Evolutionary conservation across 257 asterid species (phyloP), one percentile per base, ranked within the genome.

Genomic region (Rhazya stricta): DNA sequence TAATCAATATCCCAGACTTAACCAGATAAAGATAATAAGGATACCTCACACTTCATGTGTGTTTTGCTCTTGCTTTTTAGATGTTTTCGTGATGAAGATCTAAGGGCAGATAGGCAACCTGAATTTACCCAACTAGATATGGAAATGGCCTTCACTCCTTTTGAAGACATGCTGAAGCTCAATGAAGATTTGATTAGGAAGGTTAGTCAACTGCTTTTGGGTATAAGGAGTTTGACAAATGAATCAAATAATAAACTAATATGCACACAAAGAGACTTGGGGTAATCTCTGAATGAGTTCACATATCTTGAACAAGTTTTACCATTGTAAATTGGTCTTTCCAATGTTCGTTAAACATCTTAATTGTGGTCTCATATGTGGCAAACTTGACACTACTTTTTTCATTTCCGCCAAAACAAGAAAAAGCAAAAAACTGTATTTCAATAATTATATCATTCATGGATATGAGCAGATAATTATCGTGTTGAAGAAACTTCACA

Each of bases 41-140:
- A 36, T 19, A 8, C n/a, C 46, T 65, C 37, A 4, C 30, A 8
- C 46, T 18, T 19, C 19, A n/a, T 39, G 32, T 37, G 8, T 21
- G n/a, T 66, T 72, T 51, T 77, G 41, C 39, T 74, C 67, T 72
- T 86, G 53, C 76, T 76, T 48, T 83, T 74, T 91, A 91, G 99
- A 81, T 95, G 99, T 84, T 95, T 95, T 76, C 84, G 99, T 82
- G 99, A 95, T 86, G 99, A 95, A 85, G 99, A 92, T 89, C 88
- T 95, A 58, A 91, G 99, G 83, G 99, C 99, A 48, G 98, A 95
- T 80, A 91, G 99, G 77, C 99, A 95, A 80, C 98, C 99, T 3
- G 98, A 95, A 87, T 95, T 95, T 78, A 92, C 99, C 0, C 98
- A 95, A 79, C 92, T 92, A 53, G 99, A 95, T 87, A 86, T 95